Evolutionary conservation across 192 early-diverging fungal species (phyloP).

Genomic region (Gamsiella multidivaricata): DNA sequence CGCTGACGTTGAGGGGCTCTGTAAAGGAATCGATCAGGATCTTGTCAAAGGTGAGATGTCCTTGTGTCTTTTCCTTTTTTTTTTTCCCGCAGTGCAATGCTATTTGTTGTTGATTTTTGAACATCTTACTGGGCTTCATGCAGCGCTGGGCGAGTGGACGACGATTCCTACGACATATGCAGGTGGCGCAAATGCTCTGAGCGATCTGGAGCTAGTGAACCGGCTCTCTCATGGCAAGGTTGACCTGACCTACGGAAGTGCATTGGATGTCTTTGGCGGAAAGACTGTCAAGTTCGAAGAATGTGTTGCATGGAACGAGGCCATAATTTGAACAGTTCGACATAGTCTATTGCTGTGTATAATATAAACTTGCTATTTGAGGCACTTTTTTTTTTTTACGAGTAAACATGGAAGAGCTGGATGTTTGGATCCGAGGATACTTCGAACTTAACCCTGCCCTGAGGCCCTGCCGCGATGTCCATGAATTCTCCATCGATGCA

Average conservation of each 20-base stretch:
- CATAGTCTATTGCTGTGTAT: background rate
- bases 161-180: conserved; percentile 95
- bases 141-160: conserved; percentile 84
- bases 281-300: conserved; percentile 81
- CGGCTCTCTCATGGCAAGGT: conserved; percentile 82
- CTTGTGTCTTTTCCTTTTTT: background rate
- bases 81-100: background rate
- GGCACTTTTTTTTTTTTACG: too few relatives aligned
- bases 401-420: conserved; percentile 11
- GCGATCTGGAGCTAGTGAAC: conserved; percentile 85
- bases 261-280: conserved; percentile 98
- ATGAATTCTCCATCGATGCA: conserved; percentile 63
- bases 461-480: conserved; percentile 8
- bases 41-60: conserved; percentile 76
- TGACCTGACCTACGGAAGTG: conserved; percentile 95
- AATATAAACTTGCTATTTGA: too few relatives aligned
- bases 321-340: background rate
- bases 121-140: background rate
- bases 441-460: conserved; percentile 25
- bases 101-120: background rate
- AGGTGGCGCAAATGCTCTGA: conserved; percentile 81
- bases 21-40: conserved; percentile 90
- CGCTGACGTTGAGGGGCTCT: conserved; percentile 97
- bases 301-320: conserved; percentile 78
- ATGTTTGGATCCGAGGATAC: background rate